These are phyloP conservation scores for Backusella luteola DNA, from an alignment of 192 early-diverging fungal species.

Conservation along the genomic window DNA sequence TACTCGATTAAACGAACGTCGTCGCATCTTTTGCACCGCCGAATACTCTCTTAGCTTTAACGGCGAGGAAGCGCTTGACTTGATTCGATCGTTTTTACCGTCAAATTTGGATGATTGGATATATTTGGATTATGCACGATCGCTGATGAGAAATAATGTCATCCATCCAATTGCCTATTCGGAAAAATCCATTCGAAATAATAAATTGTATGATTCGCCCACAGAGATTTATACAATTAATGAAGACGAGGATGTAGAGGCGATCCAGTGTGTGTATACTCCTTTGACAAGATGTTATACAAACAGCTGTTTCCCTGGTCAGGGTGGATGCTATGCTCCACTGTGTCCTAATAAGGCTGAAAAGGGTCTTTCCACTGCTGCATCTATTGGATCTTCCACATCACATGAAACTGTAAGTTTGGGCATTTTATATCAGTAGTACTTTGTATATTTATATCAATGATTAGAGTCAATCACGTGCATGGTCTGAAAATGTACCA, in stretches of 20 bases:
- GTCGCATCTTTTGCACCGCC: slow-evolving; percentile 23
- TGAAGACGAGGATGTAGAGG: slow-evolving; percentile 15
- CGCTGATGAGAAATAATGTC: slow-evolving; percentile 24
- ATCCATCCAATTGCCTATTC: slow-evolving; percentile 34
- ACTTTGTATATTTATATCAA: background rate
- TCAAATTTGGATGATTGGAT: background rate
- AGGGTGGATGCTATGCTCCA: slow-evolving; percentile 32
- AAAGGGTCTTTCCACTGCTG: background rate
- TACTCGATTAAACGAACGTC: background rate
- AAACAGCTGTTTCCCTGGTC: slow-evolving; percentile 19
- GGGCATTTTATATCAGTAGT: background rate
- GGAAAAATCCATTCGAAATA: slow-evolving; percentile 28
- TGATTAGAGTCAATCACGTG: slow-evolving; percentile 31
- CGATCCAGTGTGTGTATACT: slow-evolving; percentile 80
- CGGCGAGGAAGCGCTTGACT: slow-evolving; percentile 33
- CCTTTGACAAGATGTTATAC: slow-evolving; percentile 86
- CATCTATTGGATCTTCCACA: slow-evolving; percentile 8
- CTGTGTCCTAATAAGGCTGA: slow-evolving; percentile 27
- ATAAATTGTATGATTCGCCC: slow-evolving; percentile 33
- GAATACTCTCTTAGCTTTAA: slow-evolving; percentile 34
- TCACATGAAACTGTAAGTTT: slow-evolving; percentile 14
- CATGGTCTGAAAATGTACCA: slow-evolving; percentile 78
- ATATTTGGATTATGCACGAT: slow-evolving; percentile 20
- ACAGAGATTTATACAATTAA: slow-evolving; percentile 30
- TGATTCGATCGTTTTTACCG: slow-evolving; percentile 24